Evolutionary conservation across 345 rosid species (phyloP).

Genomic region (Odontarrhena argentea): DNA sequence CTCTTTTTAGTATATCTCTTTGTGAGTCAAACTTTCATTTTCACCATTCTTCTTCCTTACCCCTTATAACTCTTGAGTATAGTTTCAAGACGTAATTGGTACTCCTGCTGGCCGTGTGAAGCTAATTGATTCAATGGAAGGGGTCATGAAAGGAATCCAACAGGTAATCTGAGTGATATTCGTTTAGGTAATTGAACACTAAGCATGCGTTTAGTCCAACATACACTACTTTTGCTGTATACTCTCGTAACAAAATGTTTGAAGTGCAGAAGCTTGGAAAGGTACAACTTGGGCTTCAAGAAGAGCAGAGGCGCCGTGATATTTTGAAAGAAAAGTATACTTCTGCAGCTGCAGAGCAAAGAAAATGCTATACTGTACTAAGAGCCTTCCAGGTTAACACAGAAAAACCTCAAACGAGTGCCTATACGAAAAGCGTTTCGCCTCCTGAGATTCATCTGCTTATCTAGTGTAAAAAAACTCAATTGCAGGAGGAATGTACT

Average conservation of each 20-base stretch:
- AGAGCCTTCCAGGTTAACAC: constrained; percentile 70
- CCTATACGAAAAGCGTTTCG: constrained; percentile 10
- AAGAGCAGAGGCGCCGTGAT: constrained; percentile 64
- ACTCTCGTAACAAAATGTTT: constrained; percentile 5
- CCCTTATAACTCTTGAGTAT: constrained; percentile 29
- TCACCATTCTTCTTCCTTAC: background rate
- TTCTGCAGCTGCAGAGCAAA: constrained; percentile 67
- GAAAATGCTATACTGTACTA: constrained; percentile 52
- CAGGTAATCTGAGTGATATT: constrained; percentile 47
- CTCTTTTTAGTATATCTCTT: constrained; percentile 1
- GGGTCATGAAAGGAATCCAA: constrained; percentile 75
- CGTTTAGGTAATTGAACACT: background rate
- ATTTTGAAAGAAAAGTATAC: constrained; percentile 57
- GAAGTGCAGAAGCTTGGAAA: constrained; percentile 72
- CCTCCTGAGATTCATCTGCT: constrained; percentile 12
- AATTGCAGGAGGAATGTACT: constrained; percentile 55
- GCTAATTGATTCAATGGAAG: constrained; percentile 80
- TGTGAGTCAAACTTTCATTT: constrained; percentile 5
- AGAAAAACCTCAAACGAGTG: background rate
- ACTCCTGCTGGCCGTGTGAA: constrained; percentile 65
- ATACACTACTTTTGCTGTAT: background rate
- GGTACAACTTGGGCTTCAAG: constrained; percentile 56
- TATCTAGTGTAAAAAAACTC: constrained; percentile 6
- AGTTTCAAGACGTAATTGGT: constrained; percentile 81
- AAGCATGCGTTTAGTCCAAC: constrained; percentile 1